Evolutionary conservation across 805 yeast genomes (phyloP), one percentile per base, ranked within the genome.

Genomic region (Saturnispora zaruensis): DNA sequence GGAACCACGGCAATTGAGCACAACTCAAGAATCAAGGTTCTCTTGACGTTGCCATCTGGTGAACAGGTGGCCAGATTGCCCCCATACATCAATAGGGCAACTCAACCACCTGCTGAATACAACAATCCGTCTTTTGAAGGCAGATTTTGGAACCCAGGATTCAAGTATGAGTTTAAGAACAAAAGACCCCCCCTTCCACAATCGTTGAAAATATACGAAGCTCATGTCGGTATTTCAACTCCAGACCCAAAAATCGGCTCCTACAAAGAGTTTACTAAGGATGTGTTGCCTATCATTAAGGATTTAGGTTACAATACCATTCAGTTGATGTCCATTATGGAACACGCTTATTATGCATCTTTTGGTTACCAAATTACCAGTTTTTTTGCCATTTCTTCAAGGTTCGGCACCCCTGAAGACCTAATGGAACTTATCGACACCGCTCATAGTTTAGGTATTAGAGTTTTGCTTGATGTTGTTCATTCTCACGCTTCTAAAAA

Each of bases 261-360:
- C 11, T 91, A 91, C 67, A 81, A 78, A 56, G 95, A 91, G 64
- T 91, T 91, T 65, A 84, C 96, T 13, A 57, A 70, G 42, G 81
- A 86, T 55, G 74, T 89, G 11, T 75, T 91, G 54, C 98, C 98
- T n/a, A 74, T 83, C 42, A 87, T 91, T 57, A 81, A 80, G 57
- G 78, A 83, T 54, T 74, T 90, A 52, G 97, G 97, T 34, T 91
- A 91, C 66, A 88, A 93, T 66, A 82, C 96, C 4, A 84, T 91
- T 59, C 99, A 91, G 68, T 74, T 91, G 62, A 91, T 91, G 99
- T 97, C 99, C 0, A 77, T 91, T 41, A 91, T 91, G 99, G 99
- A 91, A 67, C 99, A 91, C 65, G 98, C 99, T 1, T 91, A 91
- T 65, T 91, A 91, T 65, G 99, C 97, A 1, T 87, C 96, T 2